These are phyloP conservation scores for Funneliformis mosseae DNA, from an alignment of 192 early-diverging fungal genomes.

Conservation along the genomic window DNA sequence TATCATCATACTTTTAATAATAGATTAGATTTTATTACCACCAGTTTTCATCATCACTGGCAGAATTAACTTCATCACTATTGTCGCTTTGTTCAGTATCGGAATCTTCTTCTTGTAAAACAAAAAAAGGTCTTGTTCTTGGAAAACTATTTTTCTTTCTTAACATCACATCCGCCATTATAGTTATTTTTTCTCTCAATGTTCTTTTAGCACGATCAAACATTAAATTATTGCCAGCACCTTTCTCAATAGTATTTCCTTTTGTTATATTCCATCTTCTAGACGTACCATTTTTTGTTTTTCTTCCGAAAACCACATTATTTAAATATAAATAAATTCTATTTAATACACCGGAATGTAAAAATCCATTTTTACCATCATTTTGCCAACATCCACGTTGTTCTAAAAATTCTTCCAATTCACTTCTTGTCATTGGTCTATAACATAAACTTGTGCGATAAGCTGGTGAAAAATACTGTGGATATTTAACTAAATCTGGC, in stretches of 20 bases:
- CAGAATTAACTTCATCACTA: conserved; percentile 18
- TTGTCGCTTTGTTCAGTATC: neutral
- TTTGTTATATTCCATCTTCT: neutral
- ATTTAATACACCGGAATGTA: conserved; percentile 64
- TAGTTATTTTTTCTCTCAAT: neutral
- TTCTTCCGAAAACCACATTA: conserved; percentile 42
- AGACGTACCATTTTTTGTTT: neutral
- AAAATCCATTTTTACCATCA: conserved; percentile 52
- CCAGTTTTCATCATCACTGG: neutral
- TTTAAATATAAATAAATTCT: conserved; percentile 63
- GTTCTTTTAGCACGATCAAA: neutral
- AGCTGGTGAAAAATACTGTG: conserved; percentile 63
- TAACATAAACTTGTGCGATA: conserved; percentile 63
- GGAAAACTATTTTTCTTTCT: neutral
- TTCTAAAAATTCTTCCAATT: conserved; percentile 59
- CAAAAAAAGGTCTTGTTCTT: neutral
- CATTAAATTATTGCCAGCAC: neutral
- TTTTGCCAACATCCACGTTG: conserved; percentile 42
- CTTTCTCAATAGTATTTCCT: neutral
- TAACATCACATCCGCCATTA: neutral
- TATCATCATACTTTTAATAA: too few relatives aligned
- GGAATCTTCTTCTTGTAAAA: neutral
- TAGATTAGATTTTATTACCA: too few relatives aligned
- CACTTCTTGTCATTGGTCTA: conserved; percentile 54
- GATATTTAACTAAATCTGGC: conserved; percentile 43